Percentiles rank a stretch among this genome's conserved stretches.
Conservation (phyloP, 2,329 filamentous ascomycete species). For the Botryotinia narcissicola region DNA sequence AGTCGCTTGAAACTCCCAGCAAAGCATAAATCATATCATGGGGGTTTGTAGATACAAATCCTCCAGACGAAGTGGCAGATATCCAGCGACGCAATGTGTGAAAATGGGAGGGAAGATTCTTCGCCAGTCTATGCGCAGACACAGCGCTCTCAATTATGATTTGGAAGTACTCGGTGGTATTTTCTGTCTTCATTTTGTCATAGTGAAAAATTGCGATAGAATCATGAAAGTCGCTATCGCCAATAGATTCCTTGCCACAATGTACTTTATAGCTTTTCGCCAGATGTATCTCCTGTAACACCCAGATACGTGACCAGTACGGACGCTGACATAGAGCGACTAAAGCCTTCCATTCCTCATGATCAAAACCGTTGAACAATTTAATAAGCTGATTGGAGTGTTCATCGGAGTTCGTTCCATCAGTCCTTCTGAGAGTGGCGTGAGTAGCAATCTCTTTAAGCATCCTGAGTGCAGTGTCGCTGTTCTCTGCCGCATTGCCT, state of each 20-base stretch:
- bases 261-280: not conserved
- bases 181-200: too few relatives aligned
- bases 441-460: not conserved
- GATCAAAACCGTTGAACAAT: not conserved
- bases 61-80: not conserved
- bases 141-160: not conserved
- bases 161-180: too few relatives aligned
- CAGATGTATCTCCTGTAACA: not conserved
- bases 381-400: not conserved
- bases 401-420: not conserved
- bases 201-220: too few relatives aligned
- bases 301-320: not conserved
- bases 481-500: not conserved
- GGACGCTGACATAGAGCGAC: not conserved
- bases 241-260: not conserved
- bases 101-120: fast-evolving
- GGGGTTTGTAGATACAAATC: too few relatives aligned
- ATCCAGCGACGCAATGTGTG: not conserved
- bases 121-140: not conserved
- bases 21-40: not conserved
- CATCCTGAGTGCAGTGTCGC: not conserved
- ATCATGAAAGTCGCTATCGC: too few relatives aligned
- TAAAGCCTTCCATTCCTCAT: not conserved
- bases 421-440: not conserved
- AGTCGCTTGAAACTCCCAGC: not conserved